A percentile compares a stretch with the other conserved stretches of the same genome.
These are phyloP conservation scores for Nelumbo lutea DNA, from an alignment of 164 flowering plant genomes.

Conservation along the genomic window DNA sequence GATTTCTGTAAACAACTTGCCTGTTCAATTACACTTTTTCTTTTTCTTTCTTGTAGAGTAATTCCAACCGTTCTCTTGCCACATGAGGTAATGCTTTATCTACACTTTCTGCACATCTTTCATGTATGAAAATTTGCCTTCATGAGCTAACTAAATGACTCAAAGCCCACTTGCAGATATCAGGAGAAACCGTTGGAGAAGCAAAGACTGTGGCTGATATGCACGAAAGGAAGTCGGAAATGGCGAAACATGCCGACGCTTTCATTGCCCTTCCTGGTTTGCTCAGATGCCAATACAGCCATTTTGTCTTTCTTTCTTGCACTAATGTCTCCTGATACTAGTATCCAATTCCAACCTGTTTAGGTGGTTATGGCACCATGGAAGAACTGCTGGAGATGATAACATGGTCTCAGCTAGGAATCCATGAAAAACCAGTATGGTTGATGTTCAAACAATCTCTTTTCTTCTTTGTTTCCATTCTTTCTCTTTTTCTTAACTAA, in stretches of 20 bases:
- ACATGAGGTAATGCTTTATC: conserved; percentile 43
- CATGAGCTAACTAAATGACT: not conserved
- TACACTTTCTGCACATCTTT: not conserved
- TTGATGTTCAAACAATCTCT: not conserved
- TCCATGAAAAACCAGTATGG: conserved; percentile 64
- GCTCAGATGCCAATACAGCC: not conserved
- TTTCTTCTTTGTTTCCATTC: not conserved
- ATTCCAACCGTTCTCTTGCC: conserved; percentile 66
- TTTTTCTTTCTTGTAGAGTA: conserved; percentile 29
- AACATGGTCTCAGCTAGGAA: conserved; percentile 65
- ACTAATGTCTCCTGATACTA: not conserved
- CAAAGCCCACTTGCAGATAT: conserved; percentile 33
- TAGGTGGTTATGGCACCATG: conserved; percentile 75
- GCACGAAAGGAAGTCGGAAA: conserved; percentile 65
- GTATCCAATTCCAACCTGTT: not conserved
- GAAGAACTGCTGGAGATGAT: conserved; percentile 60
- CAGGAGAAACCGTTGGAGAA: conserved; percentile 57
- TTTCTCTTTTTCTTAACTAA: not conserved
- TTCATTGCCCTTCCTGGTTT: conserved; percentile 60
- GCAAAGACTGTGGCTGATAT: conserved; percentile 45
- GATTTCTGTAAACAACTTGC: not conserved
- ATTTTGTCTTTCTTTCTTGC: not conserved
- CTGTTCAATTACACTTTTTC: not conserved
- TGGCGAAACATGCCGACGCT: conserved; percentile 57
- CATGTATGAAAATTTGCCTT: not conserved